phyloP scores from a whole-genome alignment of 192 early-diverging fungal species.

The Backusella tarrabulga region DNA sequence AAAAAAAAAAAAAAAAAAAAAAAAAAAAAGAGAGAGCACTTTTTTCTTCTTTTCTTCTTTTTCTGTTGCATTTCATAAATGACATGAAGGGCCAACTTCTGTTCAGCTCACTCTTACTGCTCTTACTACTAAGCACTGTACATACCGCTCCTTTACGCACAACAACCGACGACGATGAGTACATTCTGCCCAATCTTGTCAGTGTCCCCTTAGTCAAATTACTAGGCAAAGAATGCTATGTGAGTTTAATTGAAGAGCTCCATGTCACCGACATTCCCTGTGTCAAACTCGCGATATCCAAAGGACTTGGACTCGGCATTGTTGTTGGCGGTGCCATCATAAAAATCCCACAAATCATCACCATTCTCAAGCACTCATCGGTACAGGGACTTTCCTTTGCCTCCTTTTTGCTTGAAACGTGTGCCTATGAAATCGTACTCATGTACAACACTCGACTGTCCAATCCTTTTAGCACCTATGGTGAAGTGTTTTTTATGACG shows the following conservation, averaged over 20 bases:
- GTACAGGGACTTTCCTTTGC: conserved; percentile 79
- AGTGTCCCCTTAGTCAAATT: conserved; percentile 64
- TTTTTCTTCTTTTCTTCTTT: no score
- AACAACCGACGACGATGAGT: neutral
- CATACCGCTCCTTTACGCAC: neutral
- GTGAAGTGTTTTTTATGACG: conserved; percentile 81
- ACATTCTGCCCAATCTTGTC: conserved; percentile 53
- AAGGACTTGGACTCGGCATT: conserved; percentile 91
- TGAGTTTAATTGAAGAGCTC: conserved; percentile 69
- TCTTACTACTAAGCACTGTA: neutral
- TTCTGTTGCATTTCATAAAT: neutral
- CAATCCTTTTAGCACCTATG: conserved; percentile 90
- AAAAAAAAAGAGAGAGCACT: no score
- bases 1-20: no score
- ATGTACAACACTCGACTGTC: conserved; percentile 83
- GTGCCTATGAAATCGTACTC: conserved; percentile 74
- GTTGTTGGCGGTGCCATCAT: conserved; percentile 85
- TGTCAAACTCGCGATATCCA: conserved; percentile 81
- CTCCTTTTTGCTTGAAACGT: conserved; percentile 82
- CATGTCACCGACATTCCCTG: conserved; percentile 66
- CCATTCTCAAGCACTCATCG: conserved; percentile 69
- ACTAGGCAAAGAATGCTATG: conserved; percentile 80
- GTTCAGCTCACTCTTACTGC: neutral
- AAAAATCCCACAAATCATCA: conserved; percentile 96
- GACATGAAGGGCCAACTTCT: neutral